Evolutionary conservation across 345 rosid genomes (phyloP).

Genomic region (Punica granatum): DNA sequence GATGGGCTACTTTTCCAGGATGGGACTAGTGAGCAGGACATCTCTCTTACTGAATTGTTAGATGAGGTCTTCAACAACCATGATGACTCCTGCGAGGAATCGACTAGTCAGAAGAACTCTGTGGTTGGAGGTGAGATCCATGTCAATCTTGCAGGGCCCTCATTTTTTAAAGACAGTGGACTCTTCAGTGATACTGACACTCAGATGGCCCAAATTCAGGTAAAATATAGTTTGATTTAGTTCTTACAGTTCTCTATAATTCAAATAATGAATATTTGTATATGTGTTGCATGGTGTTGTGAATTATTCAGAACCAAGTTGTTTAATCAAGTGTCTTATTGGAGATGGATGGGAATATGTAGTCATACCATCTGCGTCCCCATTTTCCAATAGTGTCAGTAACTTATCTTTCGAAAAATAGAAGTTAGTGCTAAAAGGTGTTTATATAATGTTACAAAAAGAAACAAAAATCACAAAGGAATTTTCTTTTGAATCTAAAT

Average conservation of each 20-base stretch:
- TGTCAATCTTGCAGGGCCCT: background rate
- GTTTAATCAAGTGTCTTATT: background rate
- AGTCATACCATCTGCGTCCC: too few species aligned
- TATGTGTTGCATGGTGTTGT: background rate
- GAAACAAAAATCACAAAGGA: background rate
- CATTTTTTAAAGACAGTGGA: background rate
- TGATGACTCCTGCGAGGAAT: constrained; percentile 38
- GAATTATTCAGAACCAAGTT: background rate
- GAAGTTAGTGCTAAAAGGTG: background rate
- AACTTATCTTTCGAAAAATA: too few species aligned
- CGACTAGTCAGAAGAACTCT: constrained; percentile 24
- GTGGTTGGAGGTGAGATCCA: constrained; percentile 23
- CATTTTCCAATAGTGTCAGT: too few species aligned
- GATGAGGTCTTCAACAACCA: constrained; percentile 43
- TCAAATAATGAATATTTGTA: background rate
- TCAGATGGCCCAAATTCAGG: constrained; percentile 3
- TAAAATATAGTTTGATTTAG: background rate
- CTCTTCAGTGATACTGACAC: background rate
- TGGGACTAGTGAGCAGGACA: constrained; percentile 51
- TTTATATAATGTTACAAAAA: background rate
- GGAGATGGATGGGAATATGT: background rate
- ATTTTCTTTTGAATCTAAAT: background rate
- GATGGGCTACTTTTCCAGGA: constrained; percentile 42
- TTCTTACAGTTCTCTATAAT: background rate
- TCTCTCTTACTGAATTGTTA: constrained; percentile 35